phyloP scores from a whole-genome alignment of 306 rosid species.

The Cercis canadensis region DNA sequence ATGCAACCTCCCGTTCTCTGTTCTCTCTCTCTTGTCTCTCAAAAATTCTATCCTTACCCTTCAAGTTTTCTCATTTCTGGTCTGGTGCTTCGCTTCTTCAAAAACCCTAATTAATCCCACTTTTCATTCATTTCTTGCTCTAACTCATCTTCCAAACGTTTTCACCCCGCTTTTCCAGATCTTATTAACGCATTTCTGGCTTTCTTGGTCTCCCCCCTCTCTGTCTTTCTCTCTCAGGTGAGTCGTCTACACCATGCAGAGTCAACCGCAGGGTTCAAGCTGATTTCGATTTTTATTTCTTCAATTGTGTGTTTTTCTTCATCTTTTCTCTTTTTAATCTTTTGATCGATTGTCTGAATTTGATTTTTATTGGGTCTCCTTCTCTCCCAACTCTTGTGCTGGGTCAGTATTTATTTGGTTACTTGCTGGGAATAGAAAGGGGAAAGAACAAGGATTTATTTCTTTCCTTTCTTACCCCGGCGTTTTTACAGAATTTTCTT shows the following conservation, averaged over 20 bases:
- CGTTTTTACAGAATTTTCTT: too few species aligned
- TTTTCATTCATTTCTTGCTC: slow-evolving; percentile 10
- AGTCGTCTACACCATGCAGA: slow-evolving; percentile 33
- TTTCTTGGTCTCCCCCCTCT: background rate
- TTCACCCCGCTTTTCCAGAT: slow-evolving; percentile 27
- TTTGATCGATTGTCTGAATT: slow-evolving; percentile 27
- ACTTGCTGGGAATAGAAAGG: slow-evolving; percentile 18
- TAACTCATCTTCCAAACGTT: slow-evolving; percentile 7
- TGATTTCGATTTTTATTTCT: background rate
- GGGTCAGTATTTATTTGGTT: slow-evolving; percentile 5
- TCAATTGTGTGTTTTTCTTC: background rate
- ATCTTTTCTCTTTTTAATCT: background rate
- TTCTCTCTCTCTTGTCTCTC: slow-evolving; percentile 9
- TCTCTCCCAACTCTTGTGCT: background rate
- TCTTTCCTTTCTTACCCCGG: background rate
- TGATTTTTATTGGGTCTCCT: slow-evolving; percentile 2
- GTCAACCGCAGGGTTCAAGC: slow-evolving; percentile 43
- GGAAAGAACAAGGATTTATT: background rate
- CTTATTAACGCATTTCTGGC: slow-evolving; percentile 35
- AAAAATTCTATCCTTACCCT: slow-evolving; percentile 42
- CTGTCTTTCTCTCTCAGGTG: slow-evolving; percentile 40
- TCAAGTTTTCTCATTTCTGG: slow-evolving; percentile 30
- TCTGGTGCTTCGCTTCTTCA: slow-evolving; percentile 6
- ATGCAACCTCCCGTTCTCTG: slow-evolving; percentile 34
- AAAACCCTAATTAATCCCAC: slow-evolving; percentile 49